phyloP scores from a whole-genome alignment of 208 protist species.

The Angomonas ambiguus region DNA sequence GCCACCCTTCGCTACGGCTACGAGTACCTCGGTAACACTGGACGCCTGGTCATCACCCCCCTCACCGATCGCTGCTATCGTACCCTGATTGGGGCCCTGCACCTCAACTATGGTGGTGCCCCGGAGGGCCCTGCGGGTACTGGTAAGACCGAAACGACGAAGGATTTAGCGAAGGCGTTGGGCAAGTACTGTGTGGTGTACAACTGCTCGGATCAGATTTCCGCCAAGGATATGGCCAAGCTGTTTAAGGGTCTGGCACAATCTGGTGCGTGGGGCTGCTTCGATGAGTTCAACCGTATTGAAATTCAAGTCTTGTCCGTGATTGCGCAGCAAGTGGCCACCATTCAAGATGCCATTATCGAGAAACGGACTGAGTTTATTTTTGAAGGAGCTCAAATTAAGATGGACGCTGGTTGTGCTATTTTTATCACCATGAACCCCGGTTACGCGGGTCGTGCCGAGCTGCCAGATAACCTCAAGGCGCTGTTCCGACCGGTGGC shows the following conservation, averaged over 20 bases:
- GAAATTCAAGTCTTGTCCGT: conserved; percentile 97
- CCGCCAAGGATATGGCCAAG: conserved; percentile 95
- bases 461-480: conserved; percentile 98
- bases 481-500: conserved; percentile 98
- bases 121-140: conserved; percentile 97
- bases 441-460: conserved; percentile 95
- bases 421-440: conserved; percentile 99
- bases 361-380: conserved; percentile 85
- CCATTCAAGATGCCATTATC: conserved; percentile 93
- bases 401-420: conserved; percentile 89
- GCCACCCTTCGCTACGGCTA: conserved; percentile 93
- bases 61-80: conserved; percentile 95
- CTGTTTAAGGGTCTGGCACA: conserved; percentile 94
- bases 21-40: conserved; percentile 96
- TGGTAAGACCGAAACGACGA: conserved; percentile 98
- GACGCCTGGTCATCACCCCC: conserved; percentile 95
- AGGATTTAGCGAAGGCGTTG: conserved; percentile 95
- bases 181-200: conserved; percentile 97
- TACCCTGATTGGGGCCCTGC: conserved; percentile 95
- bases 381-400: conserved; percentile 93
- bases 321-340: conserved; percentile 96
- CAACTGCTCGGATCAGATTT: conserved; percentile 97
- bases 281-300: conserved; percentile 98
- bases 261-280: conserved; percentile 95
- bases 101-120: conserved; percentile 95